Evolutionary conservation across 106 monocot species (phyloP).

Genomic region (Dioscorea alata): DNA sequence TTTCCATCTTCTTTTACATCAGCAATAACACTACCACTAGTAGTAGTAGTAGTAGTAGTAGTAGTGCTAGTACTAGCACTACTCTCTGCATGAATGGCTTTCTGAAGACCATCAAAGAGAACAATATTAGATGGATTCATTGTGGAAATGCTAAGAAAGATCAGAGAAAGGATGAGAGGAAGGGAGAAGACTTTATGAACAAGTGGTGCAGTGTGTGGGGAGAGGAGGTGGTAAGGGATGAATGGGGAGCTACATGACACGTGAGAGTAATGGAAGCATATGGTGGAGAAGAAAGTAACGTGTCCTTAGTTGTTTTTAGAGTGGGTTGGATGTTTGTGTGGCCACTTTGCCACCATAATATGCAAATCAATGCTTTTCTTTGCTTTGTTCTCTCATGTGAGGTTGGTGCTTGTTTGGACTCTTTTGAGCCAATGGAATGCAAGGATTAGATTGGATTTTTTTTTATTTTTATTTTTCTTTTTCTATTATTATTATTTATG

Average conservation of each 20-base stretch:
- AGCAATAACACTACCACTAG: too few relatives aligned
- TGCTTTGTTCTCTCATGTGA: background rate
- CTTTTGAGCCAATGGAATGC: background rate
- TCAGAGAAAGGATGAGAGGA: too few relatives aligned
- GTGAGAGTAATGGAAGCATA: background rate
- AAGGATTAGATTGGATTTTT: background rate
- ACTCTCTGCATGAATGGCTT: too few relatives aligned
- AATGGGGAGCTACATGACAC: background rate
- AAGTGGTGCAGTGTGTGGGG: background rate
- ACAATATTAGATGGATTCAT: too few relatives aligned
- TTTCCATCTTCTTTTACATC: too few relatives aligned
- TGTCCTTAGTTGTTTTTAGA: background rate
- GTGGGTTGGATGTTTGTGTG: background rate
- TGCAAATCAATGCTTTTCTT: background rate
- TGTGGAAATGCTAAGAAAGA: too few relatives aligned
- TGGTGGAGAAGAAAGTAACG: background rate
- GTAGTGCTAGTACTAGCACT: too few relatives aligned
- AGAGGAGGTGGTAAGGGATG: background rate
- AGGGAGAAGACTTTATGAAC: background rate
- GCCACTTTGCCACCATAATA: background rate
- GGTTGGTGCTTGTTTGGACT: background rate
- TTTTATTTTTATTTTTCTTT: too few relatives aligned
- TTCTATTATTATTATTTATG: too few relatives aligned
- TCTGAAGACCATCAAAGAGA: too few relatives aligned
- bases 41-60: too few relatives aligned